Base-by-base conservation (phyloP, 345 rosid species). In the Geranium brycei region DNA sequence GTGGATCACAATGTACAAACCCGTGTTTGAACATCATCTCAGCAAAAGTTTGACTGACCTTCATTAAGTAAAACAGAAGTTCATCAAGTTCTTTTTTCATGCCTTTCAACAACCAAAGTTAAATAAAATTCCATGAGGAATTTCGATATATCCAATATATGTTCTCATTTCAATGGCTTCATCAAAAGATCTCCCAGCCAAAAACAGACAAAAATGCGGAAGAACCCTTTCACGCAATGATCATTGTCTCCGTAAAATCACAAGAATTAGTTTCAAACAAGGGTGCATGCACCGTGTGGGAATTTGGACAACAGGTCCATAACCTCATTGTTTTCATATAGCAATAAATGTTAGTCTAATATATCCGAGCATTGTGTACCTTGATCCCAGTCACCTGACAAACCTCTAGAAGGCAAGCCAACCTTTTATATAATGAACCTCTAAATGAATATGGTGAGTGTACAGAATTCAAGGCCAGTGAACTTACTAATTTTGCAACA, bases 1-100 rank as follows among this genome's bases (percentile, higher is more conserved):
- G 98, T n/a, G 98, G 98, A 38, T 92, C 98, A 75, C 98, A 92
- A 67, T 92, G 98, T 73, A 89, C 95, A 73, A 92, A 92, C 15
- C 96, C 98, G 72, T 92, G 96, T 75, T 81, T 92, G 72, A 89
- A 92, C 82, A 87, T 92, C 98, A 92, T 92, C 76, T 92, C 96
- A 59, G 95, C 91, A 81, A 92, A 92, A 58, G 84, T 75, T 70
- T 82, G 87, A 80, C 86, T 89, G 60, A 89, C 90, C 98, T 92
- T 83, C 70, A 76, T 47, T 55, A 60, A 17, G 38, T 18, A 64
- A 71, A 63, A 18, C 41, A 56, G 38, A 56, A 11, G 19, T 7
- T 61, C 47, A 41, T 59, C 64, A 59, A 59, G 11, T 23, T 4
- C 3, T 31, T 66, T 56, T 3, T n/a, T 65, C 62, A 7, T 17